These are phyloP conservation scores for Talaromyces amestolkiae DNA, from an alignment of 2,329 filamentous ascomycete genomes.

Conservation along the genomic window DNA sequence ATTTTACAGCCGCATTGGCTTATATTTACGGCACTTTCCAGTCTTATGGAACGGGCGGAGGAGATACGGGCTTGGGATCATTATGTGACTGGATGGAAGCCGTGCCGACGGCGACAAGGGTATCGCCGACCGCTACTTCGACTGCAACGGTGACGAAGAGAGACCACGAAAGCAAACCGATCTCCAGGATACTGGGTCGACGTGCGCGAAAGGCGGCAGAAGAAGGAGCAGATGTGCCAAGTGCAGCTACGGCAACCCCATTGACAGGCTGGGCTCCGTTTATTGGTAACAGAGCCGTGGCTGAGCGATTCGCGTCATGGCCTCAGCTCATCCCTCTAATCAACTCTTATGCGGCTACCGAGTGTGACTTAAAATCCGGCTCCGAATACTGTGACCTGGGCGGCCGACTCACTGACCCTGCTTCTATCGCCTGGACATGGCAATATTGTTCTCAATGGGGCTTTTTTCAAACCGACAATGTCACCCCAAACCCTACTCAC, in stretches of 20 bases:
- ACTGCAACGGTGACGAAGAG: conserved; percentile 8
- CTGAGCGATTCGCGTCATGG: conserved; percentile 45
- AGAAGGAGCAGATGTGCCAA: not conserved
- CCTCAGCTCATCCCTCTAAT: conserved; percentile 37
- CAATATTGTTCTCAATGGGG: conserved; percentile 56
- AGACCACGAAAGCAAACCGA: not conserved
- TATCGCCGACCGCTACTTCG: not conserved
- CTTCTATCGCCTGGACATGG: conserved; percentile 49
- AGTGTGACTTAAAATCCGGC: conserved; percentile 34
- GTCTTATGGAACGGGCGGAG: conserved; percentile 42
- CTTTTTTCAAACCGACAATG: conserved; percentile 50
- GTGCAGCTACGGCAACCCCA: conserved; percentile 28
- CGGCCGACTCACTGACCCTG: conserved; percentile 33
- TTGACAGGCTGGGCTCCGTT: conserved; percentile 42
- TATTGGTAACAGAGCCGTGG: conserved; percentile 42
- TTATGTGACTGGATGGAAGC: conserved; percentile 50
- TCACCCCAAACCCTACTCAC: conserved; percentile 37
- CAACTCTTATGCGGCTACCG: conserved; percentile 41
- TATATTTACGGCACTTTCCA: conserved; percentile 47
- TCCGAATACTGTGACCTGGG: conserved; percentile 41
- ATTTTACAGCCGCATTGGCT: conserved; percentile 47
- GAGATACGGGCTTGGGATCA: conserved; percentile 32
- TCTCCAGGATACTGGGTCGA: not conserved
- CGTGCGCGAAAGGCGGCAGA: not conserved
- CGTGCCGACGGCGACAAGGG: not conserved